These are phyloP conservation scores for Cucurbita ficifolia DNA, from an alignment of 306 rosid species.

Conservation along the genomic window DNA sequence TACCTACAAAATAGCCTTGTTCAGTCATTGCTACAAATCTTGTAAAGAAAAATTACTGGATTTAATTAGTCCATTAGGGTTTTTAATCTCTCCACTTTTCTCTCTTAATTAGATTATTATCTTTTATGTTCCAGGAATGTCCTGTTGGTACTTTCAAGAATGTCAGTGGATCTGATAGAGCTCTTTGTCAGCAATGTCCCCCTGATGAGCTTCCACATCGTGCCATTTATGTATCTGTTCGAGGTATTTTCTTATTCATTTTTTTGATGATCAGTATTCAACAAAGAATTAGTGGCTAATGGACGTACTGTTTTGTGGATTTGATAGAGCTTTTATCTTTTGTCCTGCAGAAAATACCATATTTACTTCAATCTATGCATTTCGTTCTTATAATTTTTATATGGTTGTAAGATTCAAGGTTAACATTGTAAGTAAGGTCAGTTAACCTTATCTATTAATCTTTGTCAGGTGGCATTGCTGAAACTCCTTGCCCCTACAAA, in stretches of 20 bases:
- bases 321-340: not conserved
- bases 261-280: not conserved
- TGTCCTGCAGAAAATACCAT: not conserved
- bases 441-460: not conserved
- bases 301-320: not conserved
- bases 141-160: slow-evolving; percentile 90
- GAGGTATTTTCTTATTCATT: slow-evolving; percentile 44
- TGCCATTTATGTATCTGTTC: slow-evolving; percentile 53
- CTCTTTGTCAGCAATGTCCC: slow-evolving; percentile 73
- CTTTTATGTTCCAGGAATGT: slow-evolving; percentile 55
- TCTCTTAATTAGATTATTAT: slow-evolving; percentile 6
- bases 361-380: not conserved
- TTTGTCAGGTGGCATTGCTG: slow-evolving; percentile 67
- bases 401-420: not conserved
- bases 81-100: not conserved
- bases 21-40: not conserved
- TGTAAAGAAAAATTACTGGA: not conserved
- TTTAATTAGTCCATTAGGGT: not conserved
- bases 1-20: not conserved
- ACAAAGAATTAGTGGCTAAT: not conserved
- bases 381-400: not conserved
- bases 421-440: not conserved
- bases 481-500: slow-evolving; percentile 78
- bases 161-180: slow-evolving; percentile 64
- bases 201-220: slow-evolving; percentile 66